Percentiles rank a stretch among this genome's conserved stretches.
Conservation (phyloP, 768 basidiomycete species). For the Termitomyces heimii region DNA sequence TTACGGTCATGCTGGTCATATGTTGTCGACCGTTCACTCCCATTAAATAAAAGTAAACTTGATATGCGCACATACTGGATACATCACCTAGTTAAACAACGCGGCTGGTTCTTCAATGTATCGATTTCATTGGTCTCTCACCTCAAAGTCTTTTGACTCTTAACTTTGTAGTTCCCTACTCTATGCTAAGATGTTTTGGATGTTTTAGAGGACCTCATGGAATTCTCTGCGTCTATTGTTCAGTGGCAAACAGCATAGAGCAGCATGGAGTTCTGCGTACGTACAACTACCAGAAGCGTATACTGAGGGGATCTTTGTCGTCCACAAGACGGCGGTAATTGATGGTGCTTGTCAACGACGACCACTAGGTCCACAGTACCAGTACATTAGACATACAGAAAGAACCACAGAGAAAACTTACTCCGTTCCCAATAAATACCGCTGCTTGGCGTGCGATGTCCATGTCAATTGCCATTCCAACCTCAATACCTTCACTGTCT, state of each 20-base stretch:
- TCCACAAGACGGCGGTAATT: slow-evolving; percentile 28
- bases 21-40: too few species aligned
- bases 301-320: slow-evolving; percentile 23
- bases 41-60: too few species aligned
- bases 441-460: slow-evolving; percentile 29
- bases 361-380: slow-evolving; percentile 29
- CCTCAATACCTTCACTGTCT: slow-evolving; percentile 26
- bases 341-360: slow-evolving; percentile 31
- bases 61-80: too few species aligned
- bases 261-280: too few species aligned
- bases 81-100: too few species aligned
- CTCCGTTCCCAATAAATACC: slow-evolving; percentile 36
- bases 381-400: background rate
- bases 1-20: too few species aligned
- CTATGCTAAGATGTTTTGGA: too few species aligned
- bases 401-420: slow-evolving; percentile 9
- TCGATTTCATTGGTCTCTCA: too few species aligned
- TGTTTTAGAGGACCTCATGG: too few species aligned
- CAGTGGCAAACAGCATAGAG: background rate
- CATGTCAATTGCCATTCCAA: slow-evolving; percentile 34
- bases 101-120: too few species aligned
- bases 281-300: slow-evolving; percentile 20
- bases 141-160: too few species aligned
- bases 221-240: background rate
- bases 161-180: background rate